phyloP scores from a whole-genome alignment of 352 stramenopile species.

The Globisporangium rhizosaccharum region DNA sequence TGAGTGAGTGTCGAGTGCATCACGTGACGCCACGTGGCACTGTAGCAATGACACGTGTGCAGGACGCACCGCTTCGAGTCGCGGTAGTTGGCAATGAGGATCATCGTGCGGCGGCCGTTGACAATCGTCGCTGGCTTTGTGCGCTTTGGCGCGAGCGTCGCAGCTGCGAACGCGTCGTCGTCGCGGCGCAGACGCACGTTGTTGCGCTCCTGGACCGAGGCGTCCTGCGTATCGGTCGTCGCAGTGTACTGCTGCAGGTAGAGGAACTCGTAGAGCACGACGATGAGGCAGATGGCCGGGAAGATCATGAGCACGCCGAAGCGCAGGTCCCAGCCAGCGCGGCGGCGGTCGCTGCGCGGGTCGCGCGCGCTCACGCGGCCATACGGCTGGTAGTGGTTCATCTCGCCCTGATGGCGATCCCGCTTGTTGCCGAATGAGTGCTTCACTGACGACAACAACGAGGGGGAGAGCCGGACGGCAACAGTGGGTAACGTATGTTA shows the following conservation, averaged over 20 bases:
- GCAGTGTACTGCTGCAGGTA: slow-evolving; percentile 69
- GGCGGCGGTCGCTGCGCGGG: slow-evolving; percentile 22
- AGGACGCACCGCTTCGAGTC: slow-evolving; percentile 48
- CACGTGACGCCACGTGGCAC: background rate
- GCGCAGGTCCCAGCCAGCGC: slow-evolving; percentile 43
- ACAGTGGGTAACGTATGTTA: too few species aligned
- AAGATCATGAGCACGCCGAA: slow-evolving; percentile 65
- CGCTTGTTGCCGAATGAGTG: background rate
- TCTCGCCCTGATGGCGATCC: background rate
- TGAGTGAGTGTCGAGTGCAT: background rate
- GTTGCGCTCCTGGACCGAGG: slow-evolving; percentile 20
- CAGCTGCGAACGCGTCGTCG: slow-evolving; percentile 11
- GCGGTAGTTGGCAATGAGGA: slow-evolving; percentile 80
- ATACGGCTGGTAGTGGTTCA: slow-evolving; percentile 28
- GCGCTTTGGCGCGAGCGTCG: slow-evolving; percentile 15
- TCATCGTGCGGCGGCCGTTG: slow-evolving; percentile 64
- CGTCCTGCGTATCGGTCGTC: slow-evolving; percentile 22
- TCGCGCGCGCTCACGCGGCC: slow-evolving; percentile 53
- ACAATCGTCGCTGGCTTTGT: slow-evolving; percentile 24
- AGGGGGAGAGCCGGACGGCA: too few species aligned
- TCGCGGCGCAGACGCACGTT: slow-evolving; percentile 24
- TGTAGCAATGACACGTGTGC: background rate
- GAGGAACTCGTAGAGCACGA: slow-evolving; percentile 78
- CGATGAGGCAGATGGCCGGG: slow-evolving; percentile 56
- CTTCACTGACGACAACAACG: background rate